A percentile compares a stretch with the other conserved stretches of the same genome.
phyloP scores from a whole-genome alignment of 2,329 filamentous ascomycete genomes.

The Chaetoscypha palmicola region DNA sequence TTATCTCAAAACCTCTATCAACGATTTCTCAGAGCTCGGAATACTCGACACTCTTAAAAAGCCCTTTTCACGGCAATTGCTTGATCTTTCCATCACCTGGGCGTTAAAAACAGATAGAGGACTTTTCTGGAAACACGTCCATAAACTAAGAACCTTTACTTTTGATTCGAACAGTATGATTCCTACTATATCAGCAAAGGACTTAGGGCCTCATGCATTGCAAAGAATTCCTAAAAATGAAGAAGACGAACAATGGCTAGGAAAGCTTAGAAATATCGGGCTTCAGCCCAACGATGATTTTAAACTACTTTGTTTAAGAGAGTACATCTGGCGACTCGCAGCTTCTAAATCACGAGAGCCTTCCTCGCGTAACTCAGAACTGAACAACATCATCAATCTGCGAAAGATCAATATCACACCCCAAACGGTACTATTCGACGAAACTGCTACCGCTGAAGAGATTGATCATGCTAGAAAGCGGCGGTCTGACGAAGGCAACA shows the following conservation, averaged over 20 bases:
- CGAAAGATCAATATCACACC: constrained; percentile 70
- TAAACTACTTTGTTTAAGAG: constrained; percentile 77
- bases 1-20: constrained; percentile 69
- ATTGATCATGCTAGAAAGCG: constrained; percentile 30
- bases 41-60: constrained; percentile 78
- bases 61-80: constrained; percentile 69
- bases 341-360: constrained; percentile 47
- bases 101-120: constrained; percentile 74
- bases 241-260: constrained; percentile 92
- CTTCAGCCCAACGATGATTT: constrained; percentile 78
- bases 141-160: constrained; percentile 63
- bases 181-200: constrained; percentile 48
- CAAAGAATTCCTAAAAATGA: constrained; percentile 68
- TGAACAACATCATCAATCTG: constrained; percentile 67
- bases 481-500: constrained; percentile 31
- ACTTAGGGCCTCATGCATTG: constrained; percentile 50
- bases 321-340: constrained; percentile 86
- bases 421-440: constrained; percentile 90
- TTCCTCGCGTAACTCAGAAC: constrained; percentile 31
- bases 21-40: constrained; percentile 63
- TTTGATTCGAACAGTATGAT: constrained; percentile 50
- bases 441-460: constrained; percentile 50
- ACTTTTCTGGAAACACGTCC: constrained; percentile 77
- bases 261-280: constrained; percentile 74
- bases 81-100: constrained; percentile 84